Evolutionary conservation across 805 yeast species (phyloP).

Genomic region (Metschnikowia kunwiensis): DNA sequence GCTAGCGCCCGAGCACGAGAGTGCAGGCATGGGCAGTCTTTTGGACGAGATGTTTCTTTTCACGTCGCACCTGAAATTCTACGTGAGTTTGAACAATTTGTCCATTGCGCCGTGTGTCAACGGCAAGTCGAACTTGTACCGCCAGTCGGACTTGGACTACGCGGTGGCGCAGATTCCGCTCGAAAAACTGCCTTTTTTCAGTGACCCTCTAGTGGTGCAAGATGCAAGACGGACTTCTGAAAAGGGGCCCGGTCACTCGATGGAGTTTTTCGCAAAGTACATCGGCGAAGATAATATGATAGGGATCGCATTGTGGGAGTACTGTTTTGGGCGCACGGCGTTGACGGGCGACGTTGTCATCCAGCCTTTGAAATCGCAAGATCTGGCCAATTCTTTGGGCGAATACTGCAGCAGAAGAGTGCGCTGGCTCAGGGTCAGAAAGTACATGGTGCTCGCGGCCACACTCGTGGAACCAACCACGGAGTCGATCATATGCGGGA

Average conservation of each 20-base stretch:
- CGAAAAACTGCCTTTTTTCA: slow-evolving; percentile 29
- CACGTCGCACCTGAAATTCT: slow-evolving; percentile 83
- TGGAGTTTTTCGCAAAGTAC: slow-evolving; percentile 70
- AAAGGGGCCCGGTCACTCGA: slow-evolving; percentile 46
- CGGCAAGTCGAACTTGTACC: slow-evolving; percentile 81
- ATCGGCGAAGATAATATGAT: slow-evolving; percentile 95
- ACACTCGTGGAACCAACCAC: slow-evolving; percentile 86
- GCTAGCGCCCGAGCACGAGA: slow-evolving; percentile 24
- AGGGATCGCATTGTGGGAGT: slow-evolving; percentile 78
- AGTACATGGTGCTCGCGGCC: slow-evolving; percentile 83
- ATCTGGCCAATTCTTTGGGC: slow-evolving; percentile 30
- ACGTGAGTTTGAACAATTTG: slow-evolving; percentile 69
- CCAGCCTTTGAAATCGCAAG: slow-evolving; percentile 58
- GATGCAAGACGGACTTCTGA: slow-evolving; percentile 29
- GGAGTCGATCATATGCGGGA: slow-evolving; percentile 66
- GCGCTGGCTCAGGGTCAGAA: slow-evolving; percentile 83
- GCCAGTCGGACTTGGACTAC: slow-evolving; percentile 59
- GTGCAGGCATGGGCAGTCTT: slow-evolving; percentile 15
- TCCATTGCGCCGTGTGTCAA: slow-evolving; percentile 85
- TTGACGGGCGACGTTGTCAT: slow-evolving; percentile 75
- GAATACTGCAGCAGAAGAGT: slow-evolving; percentile 69
- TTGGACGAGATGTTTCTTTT: slow-evolving; percentile 83
- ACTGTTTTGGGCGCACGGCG: slow-evolving; percentile 64
- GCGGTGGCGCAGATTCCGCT: slow-evolving; percentile 47
- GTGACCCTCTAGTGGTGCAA: slow-evolving; percentile 25